phyloP scores from a whole-genome alignment of 1,139 yeast species.

The Candida buenavistaensis region DNA sequence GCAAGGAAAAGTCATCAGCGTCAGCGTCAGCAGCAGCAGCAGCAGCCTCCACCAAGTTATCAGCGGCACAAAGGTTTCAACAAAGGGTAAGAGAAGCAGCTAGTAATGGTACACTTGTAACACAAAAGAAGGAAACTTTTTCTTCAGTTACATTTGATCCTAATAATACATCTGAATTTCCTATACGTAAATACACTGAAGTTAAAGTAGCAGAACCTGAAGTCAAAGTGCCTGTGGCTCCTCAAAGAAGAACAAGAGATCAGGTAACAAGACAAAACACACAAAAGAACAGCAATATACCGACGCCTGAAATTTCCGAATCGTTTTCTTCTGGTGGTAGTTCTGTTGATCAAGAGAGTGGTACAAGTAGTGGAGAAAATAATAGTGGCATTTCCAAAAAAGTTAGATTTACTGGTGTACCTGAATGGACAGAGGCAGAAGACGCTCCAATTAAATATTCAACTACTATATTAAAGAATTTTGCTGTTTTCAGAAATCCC shows the following conservation, averaged over 20 bases:
- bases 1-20: too few relatives aligned
- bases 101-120: slow-evolving; percentile 37
- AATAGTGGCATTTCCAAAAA: slow-evolving; percentile 24
- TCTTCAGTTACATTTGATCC: slow-evolving; percentile 45
- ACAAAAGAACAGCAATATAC: slow-evolving; percentile 28
- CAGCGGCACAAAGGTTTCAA: slow-evolving; percentile 44
- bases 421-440: slow-evolving; percentile 52
- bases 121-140: slow-evolving; percentile 39
- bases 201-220: slow-evolving; percentile 10
- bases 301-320: slow-evolving; percentile 9
- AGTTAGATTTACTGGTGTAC: slow-evolving; percentile 55
- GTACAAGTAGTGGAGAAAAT: neutral
- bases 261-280: slow-evolving; percentile 37
- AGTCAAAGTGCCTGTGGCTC: slow-evolving; percentile 3
- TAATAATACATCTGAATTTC: slow-evolving; percentile 32
- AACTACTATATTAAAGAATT: slow-evolving; percentile 46
- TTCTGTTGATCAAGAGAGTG: slow-evolving; percentile 3
- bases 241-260: slow-evolving; percentile 23
- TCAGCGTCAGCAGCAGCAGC: slow-evolving; percentile 8
- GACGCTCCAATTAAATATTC: slow-evolving; percentile 56
- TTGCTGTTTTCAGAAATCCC: slow-evolving; percentile 40
- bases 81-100: slow-evolving; percentile 43
- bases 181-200: slow-evolving; percentile 24
- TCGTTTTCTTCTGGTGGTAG: slow-evolving; percentile 5
- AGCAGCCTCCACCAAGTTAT: slow-evolving; percentile 17